Conservation (phyloP, 495 filamentous ascomycete species). For the Annulohypoxylon bovei region DNA sequence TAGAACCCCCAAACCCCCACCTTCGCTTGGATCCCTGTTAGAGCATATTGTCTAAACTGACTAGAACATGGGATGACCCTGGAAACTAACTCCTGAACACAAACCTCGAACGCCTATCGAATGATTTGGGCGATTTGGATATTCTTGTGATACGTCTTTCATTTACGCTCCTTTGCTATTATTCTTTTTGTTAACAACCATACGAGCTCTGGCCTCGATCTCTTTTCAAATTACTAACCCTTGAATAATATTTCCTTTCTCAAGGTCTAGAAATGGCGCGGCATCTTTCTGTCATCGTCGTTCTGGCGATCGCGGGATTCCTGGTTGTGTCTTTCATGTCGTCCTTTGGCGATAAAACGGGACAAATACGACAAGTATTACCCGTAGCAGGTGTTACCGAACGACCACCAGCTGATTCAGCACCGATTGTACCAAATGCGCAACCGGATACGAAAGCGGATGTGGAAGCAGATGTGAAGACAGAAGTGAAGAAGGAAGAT, state of each 20-base stretch:
- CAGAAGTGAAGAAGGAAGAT: neutral
- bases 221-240: neutral
- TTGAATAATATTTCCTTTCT: no score
- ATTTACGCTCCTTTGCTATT: neutral
- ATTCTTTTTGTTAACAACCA: slow-evolving; percentile 1
- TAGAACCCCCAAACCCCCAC: neutral
- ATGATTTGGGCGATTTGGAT: slow-evolving; percentile 9
- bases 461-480: neutral
- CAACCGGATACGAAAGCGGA: slow-evolving; percentile 10
- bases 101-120: slow-evolving; percentile 25
- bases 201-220: neutral
- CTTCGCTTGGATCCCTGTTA: neutral
- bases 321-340: slow-evolving; percentile 43
- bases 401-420: slow-evolving; percentile 11
- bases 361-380: slow-evolving; percentile 31
- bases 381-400: slow-evolving; percentile 17
- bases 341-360: slow-evolving; percentile 35
- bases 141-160: slow-evolving; percentile 23
- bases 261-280: slow-evolving; percentile 37
- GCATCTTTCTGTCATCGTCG: slow-evolving; percentile 44
- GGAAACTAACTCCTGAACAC: slow-evolving; percentile 24
- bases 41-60: neutral
- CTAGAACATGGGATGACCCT: slow-evolving; percentile 15
- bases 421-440: neutral
- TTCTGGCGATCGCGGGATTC: slow-evolving; percentile 44